Evolutionary conservation across 2,329 filamentous ascomycete species (phyloP).

Genomic region (Fusarium sterilihyphosum): DNA sequence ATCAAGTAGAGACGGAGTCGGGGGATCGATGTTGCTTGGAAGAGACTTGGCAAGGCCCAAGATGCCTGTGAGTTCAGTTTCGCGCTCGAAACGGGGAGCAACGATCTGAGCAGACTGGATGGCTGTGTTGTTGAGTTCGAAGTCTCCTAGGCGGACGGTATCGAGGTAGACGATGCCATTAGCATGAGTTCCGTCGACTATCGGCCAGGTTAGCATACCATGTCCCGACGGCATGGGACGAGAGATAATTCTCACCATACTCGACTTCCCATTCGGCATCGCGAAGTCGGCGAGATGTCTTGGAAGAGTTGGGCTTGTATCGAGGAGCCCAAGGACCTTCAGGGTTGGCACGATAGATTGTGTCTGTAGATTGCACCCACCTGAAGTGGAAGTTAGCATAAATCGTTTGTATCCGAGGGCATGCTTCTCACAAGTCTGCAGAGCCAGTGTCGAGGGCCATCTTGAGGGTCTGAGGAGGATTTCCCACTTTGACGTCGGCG

Average conservation of each 20-base stretch:
- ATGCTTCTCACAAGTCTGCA: slow-evolving; percentile 68
- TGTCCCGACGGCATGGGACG: not conserved
- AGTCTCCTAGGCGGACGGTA: slow-evolving; percentile 56
- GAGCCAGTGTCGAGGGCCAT: slow-evolving; percentile 66
- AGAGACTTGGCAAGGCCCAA: slow-evolving; percentile 62
- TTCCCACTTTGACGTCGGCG: slow-evolving; percentile 57
- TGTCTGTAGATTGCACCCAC: slow-evolving; percentile 65
- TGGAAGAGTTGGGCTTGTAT: slow-evolving; percentile 58
- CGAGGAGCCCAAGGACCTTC: slow-evolving; percentile 50
- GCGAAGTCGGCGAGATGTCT: slow-evolving; percentile 53
- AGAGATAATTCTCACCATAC: slow-evolving; percentile 55
- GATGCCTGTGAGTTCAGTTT: slow-evolving; percentile 58
- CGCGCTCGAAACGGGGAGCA: slow-evolving; percentile 55
- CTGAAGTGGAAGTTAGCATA: slow-evolving; percentile 45
- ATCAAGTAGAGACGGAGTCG: slow-evolving; percentile 57
- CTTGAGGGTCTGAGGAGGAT: slow-evolving; percentile 58
- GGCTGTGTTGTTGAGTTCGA: slow-evolving; percentile 56
- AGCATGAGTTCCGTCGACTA: slow-evolving; percentile 57
- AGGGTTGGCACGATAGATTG: slow-evolving; percentile 48
- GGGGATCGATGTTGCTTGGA: slow-evolving; percentile 55
- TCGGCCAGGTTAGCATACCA: not conserved
- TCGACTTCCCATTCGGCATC: slow-evolving; percentile 60
- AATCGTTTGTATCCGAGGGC: not conserved
- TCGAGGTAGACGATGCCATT: slow-evolving; percentile 62
- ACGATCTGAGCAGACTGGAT: slow-evolving; percentile 60